These are phyloP conservation scores for Punctularia strigosozonata DNA, from an alignment of 768 basidiomycete genomes.

Conservation along the genomic window DNA sequence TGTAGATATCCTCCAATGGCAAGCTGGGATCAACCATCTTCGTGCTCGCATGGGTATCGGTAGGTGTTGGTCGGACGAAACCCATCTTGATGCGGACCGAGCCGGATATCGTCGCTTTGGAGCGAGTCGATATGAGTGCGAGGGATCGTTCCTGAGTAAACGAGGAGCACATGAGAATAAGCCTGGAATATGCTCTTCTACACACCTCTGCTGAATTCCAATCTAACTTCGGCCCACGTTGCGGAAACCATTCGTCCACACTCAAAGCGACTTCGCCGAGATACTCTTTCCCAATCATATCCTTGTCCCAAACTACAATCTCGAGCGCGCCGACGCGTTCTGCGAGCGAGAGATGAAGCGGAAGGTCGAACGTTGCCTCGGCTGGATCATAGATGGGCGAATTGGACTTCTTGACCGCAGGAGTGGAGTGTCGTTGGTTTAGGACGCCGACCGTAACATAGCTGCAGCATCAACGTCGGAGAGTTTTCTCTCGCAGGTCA, in stretches of 20 bases:
- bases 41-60: too few relatives aligned
- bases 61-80: conserved; percentile 34
- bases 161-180: too few relatives aligned
- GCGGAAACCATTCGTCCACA: conserved; percentile 81
- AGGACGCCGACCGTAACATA: conserved; percentile 61
- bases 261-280: conserved; percentile 77
- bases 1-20: conserved; percentile 51
- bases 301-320: conserved; percentile 90
- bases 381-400: conserved; percentile 56
- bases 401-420: conserved; percentile 59
- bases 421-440: conserved; percentile 52
- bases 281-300: conserved; percentile 83
- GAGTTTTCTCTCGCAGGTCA: too few relatives aligned
- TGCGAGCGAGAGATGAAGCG: conserved; percentile 66
- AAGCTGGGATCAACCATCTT: too few relatives aligned
- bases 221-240: too few relatives aligned
- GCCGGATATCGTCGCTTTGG: conserved; percentile 35
- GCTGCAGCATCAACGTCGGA: conserved; percentile 23
- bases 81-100: conserved; percentile 53
- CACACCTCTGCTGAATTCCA: too few relatives aligned
- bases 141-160: too few relatives aligned
- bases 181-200: too few relatives aligned
- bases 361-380: conserved; percentile 84
- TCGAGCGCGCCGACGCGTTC: conserved; percentile 68
- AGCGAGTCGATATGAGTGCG: conserved; percentile 35